Base-by-base conservation (phyloP, 495 filamentous ascomycete genomes). In the Bacidia gigantensis region DNA sequence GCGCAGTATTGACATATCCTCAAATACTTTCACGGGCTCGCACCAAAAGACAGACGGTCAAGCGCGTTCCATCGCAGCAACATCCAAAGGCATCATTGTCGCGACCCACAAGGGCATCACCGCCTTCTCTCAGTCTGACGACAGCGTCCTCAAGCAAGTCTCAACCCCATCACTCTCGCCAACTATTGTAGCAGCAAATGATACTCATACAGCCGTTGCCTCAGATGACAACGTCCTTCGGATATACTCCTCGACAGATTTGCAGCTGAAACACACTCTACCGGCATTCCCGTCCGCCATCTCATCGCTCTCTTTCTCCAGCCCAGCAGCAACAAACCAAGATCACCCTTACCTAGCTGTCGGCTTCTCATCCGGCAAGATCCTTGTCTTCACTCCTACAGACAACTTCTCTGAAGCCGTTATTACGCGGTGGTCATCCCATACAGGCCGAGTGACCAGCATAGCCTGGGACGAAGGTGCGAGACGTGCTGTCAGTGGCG, bases 401-500 rank as follows among this genome's bases (percentile, higher is more conserved):
- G 63, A 68, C 2, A 82, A 81, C 65, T 50, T 17, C 3, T 5
- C 24, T 35, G 66, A 67, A 9, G 60, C 87, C 0, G 76, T 72
- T 26, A 87, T 82, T 5, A 79, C 83, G 57, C 78, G 90, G 26
- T 98, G 93, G 92, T 86, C 85, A 14, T 84, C 88, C 17, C 93
- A 98, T 65, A 95, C 89, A 5, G 87, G 82, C 21, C 77, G 89
- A 17, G 81, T 97, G 41, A 88, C 83, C 49, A 77, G 75, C 40
- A 80, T 98, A 51, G 79, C 79, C 14, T 98, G 92, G 92, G 86
- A 88, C 60, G 65, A 65, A 3, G 76, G 75, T 20, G 84, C 82
- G 9, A 82, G 80, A 20, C 83, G 85, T 62, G 83, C 89, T 3
- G 87, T 80, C 12, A 94, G 86, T 60, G 93, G 89, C 3, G 79